phyloP scores from a whole-genome alignment of 129 eudicot genomes.

The Helianthus annuus region HanXRQr2.0-SUNRISE NC_035448.2:189636265-189636764 shows the following conservation, averaged over 20 bases:
- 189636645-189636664: conserved; percentile 10
- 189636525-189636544: conserved; percentile 2
- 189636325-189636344: too few relatives aligned
- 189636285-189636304: too few relatives aligned
- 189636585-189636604: conserved; percentile 1
- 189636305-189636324: too few relatives aligned
- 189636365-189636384: too few relatives aligned
- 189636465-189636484: neutral
- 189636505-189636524: neutral
- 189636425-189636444: too few relatives aligned
- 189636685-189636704: neutral
- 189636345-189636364: too few relatives aligned
- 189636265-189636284: too few relatives aligned
- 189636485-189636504: neutral
- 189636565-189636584: neutral
- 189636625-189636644: neutral
- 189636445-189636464: neutral
- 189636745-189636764: neutral
- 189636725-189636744: conserved; percentile 3
- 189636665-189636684: conserved; percentile 19
- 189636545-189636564: conserved; percentile 9
- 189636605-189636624: conserved; percentile 22
- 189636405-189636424: too few relatives aligned
- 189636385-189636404: too few relatives aligned
- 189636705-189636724: neutral